Base-by-base conservation (phyloP, 108 stramenopile species). In the Phaeodactylum tricornutum region DNA sequence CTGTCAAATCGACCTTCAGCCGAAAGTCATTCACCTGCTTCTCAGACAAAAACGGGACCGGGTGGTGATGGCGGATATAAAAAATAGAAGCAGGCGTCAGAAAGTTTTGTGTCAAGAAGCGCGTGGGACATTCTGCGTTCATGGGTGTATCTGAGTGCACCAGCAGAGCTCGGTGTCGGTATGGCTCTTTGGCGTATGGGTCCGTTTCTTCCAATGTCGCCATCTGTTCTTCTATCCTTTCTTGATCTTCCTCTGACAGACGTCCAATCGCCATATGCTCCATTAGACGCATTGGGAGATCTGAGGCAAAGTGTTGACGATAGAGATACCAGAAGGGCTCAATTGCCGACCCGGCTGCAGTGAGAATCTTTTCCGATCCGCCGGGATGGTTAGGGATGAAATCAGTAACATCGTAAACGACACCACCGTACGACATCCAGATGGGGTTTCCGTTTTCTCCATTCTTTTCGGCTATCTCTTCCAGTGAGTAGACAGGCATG, bases 341-440 rank as follows among this genome's bases (percentile, higher is more conserved):
- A 42, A 77, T 61, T 8, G 64, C 59, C 21, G 36, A 58, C 21
- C 62, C 72, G 12, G 66, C 72, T 11, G 74, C 63, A 50, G 47
- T 42, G 29, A 92, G 37, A 36, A 99, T 92, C 61, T 95, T 94
- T 47, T 93, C 85, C 17, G 61, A 56, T 17, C 98, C 96, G 16
- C 87, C 87, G 2, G 89, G 90, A 67, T 89, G 87, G 60, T 81
- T 77, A 20, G 56, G 62, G 22, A 96, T 65, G 51, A 99, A 99
- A 20, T 88, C 69, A 7, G 98, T 96, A 1, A 96, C 89, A 69
- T 99, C 95, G 60, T 96, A 99, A 1, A 97, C 95, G 30, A 74
- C 69, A 34, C 59, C 67, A 47, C 69, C 69, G 35, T 67, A 73
- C 15, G 81, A 84, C 66, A 97, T 92, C 94, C 95, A 98, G 25